Evolutionary conservation across 805 yeast species (phyloP).

Genomic region (Cyberlindnera veronae): DNA sequence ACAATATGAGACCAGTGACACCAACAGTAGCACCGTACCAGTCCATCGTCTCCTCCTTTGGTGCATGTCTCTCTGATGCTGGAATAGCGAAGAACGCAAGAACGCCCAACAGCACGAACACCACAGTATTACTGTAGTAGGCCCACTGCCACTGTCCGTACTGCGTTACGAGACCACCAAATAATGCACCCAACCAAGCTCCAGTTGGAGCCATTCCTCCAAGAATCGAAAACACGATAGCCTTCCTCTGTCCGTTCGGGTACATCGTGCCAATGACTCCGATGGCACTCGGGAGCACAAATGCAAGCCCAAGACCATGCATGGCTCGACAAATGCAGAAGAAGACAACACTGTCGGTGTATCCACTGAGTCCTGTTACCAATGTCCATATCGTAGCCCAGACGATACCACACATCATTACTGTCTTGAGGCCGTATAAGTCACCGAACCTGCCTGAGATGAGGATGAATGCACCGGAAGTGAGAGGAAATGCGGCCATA

Average conservation of each 20-base stretch:
- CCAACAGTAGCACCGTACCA: conserved; percentile 55
- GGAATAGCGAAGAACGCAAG: conserved; percentile 35
- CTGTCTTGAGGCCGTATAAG: conserved; percentile 56
- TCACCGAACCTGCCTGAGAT: conserved; percentile 72
- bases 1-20: conserved; percentile 53
- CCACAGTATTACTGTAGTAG: conserved; percentile 40
- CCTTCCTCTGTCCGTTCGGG: conserved; percentile 45
- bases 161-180: conserved; percentile 46
- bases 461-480: conserved; percentile 70
- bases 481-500: conserved; percentile 65
- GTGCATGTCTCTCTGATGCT: conserved; percentile 16
- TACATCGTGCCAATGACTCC: conserved; percentile 50
- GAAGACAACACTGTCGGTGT: conserved; percentile 45
- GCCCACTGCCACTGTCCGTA: conserved; percentile 49
- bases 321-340: conserved; percentile 53
- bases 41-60: conserved; percentile 36
- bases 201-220: conserved; percentile 64
- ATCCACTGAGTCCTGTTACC: conserved; percentile 55
- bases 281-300: conserved; percentile 54
- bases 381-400: conserved; percentile 58
- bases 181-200: conserved; percentile 49
- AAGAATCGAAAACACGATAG: conserved; percentile 48
- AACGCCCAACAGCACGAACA: conserved; percentile 30
- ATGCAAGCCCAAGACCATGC: conserved; percentile 62
- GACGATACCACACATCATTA: conserved; percentile 52